Evolutionary conservation across 805 yeast species (phyloP), one percentile per base, ranked within the genome.

Genomic region (Yarrowia phangngaensis): DNA sequence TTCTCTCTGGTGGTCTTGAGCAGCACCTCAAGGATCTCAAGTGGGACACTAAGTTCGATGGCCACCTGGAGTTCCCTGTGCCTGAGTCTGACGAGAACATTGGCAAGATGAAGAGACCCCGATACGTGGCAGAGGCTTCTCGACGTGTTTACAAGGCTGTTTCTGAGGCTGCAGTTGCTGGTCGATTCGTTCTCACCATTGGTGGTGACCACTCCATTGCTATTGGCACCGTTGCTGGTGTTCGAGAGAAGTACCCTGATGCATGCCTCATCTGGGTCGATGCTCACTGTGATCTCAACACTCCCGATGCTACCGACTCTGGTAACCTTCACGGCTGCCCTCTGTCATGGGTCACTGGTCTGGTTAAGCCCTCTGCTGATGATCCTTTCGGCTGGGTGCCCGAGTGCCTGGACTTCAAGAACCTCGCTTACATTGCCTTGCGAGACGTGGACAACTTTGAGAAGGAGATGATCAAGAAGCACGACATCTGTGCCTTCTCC

Each of bases 151-250:
- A 78, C 63, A 69, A 79, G 30, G 66, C 84, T 2, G 86, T 83
- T 40, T 65, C 67, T 48, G 59, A 65, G 6, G 76, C 80, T 2
- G 73, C 82, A 24, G 68, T 70, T 15, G 62, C 70, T 22, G 69
- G 68, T 15, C 68, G 71, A 12, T 71, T 92, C 52, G 92, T 95
- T 6, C 68, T 90, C 48, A 87, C 96, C 2, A 64, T 90, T 47
- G 98, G 98, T 45, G 98, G 98, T 48, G 98, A 90, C 67, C 98
- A 90, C 65, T 87, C 96, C 7, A 83, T 90, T 56, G 97, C 95
- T 45, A 87, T 90, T 59, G 95, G 95, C 41, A 88, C 97, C 8
- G 82, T 90, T 26, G 73, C 86, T 22, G 97, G 94, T 2, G 84
- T 89, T 23, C 72, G 87, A 54, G 78, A 76, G 13, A 75, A 77